Evolutionary conservation across 352 stramenopile species (phyloP).

Genomic region (Pythium folliculosum): DNA sequence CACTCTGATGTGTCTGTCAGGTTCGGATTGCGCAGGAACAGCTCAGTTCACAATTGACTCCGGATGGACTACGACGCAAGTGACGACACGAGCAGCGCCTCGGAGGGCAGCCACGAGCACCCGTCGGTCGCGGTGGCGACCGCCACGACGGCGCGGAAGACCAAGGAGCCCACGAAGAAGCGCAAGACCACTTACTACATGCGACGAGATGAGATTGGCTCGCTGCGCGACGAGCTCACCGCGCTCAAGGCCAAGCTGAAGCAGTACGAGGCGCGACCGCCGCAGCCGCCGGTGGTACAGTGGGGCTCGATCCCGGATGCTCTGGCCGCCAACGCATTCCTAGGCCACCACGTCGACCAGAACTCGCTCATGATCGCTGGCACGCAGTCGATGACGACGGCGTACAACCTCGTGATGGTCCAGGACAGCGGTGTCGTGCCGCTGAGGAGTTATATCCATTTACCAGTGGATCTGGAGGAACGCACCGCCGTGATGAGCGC

Average conservation of each 20-base stretch:
- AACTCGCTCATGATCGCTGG: constrained; percentile 19
- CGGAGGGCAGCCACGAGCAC: too few relatives aligned
- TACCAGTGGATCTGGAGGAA: neutral
- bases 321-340: neutral
- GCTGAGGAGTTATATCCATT: constrained; percentile 21
- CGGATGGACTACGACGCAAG: too few relatives aligned
- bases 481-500: neutral
- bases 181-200: constrained; percentile 14
- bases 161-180: neutral
- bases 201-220: constrained; percentile 15
- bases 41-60: too few relatives aligned
- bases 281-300: too few relatives aligned
- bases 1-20: too few relatives aligned
- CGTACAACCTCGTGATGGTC: constrained; percentile 10
- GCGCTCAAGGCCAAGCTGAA: too few relatives aligned
- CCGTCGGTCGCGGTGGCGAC: too few relatives aligned
- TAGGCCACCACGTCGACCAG: neutral
- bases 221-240: neutral
- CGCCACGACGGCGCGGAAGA: too few relatives aligned
- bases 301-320: too few relatives aligned
- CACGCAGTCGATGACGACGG: constrained; percentile 23
- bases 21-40: too few relatives aligned
- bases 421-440: neutral
- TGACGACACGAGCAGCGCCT: too few relatives aligned
- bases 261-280: too few relatives aligned